A percentile compares a stretch with the other conserved stretches of the same genome.
phyloP scores from a whole-genome alignment of 2,329 filamentous ascomycete genomes.

The Stagonosporopsis tanaceti region DNA sequence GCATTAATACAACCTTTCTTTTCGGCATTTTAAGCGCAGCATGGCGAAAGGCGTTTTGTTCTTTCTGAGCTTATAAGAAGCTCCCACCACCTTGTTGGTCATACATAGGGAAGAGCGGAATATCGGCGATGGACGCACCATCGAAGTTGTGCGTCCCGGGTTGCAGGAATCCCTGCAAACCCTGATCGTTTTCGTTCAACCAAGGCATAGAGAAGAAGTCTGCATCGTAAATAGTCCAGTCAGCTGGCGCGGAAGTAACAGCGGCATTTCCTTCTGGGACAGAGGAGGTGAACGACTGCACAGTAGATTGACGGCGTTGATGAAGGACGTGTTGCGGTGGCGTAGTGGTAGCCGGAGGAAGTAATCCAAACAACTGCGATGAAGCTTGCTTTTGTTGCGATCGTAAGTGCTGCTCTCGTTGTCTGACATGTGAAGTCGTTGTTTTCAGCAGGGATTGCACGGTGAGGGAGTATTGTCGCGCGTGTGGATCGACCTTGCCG shows the following conservation, averaged over 20 bases:
- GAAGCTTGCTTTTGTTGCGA: conserved; percentile 40
- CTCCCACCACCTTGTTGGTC: conserved; percentile 33
- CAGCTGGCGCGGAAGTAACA: conserved; percentile 23
- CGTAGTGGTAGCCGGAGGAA: conserved; percentile 22
- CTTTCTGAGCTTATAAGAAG: conserved; percentile 13
- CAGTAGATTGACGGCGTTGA: conserved; percentile 8
- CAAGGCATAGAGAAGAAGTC: conserved; percentile 44
- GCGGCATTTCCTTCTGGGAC: conserved; percentile 13
- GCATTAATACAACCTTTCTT: not conserved
- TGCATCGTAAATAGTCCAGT: conserved; percentile 45
- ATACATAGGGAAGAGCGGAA: conserved; percentile 43
- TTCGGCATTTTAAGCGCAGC: conserved; percentile 1
- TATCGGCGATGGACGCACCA: conserved; percentile 41
- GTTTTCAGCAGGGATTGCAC: conserved; percentile 37
- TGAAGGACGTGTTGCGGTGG: conserved; percentile 1
- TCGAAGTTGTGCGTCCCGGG: conserved; percentile 41
- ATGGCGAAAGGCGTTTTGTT: conserved; percentile 9
- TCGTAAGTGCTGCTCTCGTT: conserved; percentile 33
- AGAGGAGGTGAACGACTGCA: conserved; percentile 10
- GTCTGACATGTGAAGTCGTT: conserved; percentile 35
- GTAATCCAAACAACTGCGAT: conserved; percentile 40
- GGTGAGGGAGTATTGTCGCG: conserved; percentile 41
- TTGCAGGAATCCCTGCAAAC: conserved; percentile 42
- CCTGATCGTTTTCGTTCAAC: conserved; percentile 42
- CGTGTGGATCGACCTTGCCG: conserved; percentile 37